Evolutionary conservation across 495 filamentous ascomycete genomes (phyloP).

Genomic region (Xanthoparmelia taractica): DNA sequence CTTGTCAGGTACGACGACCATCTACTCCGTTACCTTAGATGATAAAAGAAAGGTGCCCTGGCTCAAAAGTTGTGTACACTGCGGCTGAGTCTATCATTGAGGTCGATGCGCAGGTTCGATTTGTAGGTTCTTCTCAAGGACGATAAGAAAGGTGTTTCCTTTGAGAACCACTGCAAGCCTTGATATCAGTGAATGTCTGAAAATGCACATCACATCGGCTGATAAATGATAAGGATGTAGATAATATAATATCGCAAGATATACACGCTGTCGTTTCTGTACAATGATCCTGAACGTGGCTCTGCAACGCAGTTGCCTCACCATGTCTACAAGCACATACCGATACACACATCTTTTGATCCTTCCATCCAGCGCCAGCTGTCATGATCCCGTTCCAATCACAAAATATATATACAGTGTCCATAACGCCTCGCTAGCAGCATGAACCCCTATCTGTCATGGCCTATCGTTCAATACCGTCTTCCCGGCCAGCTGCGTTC

Average conservation of each 20-base stretch:
- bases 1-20: conserved; percentile 22
- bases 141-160: no score
- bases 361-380: conserved; percentile 2
- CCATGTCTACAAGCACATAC: background rate
- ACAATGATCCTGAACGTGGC: background rate
- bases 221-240: background rate
- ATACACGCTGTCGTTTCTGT: background rate
- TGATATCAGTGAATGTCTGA: no score
- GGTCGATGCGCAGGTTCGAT: no score
- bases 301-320: background rate
- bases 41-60: conserved; percentile 28
- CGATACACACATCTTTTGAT: background rate
- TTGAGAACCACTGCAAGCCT: no score
- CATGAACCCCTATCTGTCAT: background rate
- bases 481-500: conserved; percentile 9
- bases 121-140: no score
- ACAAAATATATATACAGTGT: background rate
- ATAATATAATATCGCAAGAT: background rate
- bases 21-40: conserved; percentile 24
- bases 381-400: background rate
- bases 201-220: no score
- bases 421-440: conserved; percentile 8
- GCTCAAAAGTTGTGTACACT: no score
- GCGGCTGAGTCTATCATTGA: no score
- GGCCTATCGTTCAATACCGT: conserved; percentile 10